These are phyloP conservation scores for Spergularia marina DNA, from an alignment of 148 eudicot species.

Conservation along the genomic window DNA sequence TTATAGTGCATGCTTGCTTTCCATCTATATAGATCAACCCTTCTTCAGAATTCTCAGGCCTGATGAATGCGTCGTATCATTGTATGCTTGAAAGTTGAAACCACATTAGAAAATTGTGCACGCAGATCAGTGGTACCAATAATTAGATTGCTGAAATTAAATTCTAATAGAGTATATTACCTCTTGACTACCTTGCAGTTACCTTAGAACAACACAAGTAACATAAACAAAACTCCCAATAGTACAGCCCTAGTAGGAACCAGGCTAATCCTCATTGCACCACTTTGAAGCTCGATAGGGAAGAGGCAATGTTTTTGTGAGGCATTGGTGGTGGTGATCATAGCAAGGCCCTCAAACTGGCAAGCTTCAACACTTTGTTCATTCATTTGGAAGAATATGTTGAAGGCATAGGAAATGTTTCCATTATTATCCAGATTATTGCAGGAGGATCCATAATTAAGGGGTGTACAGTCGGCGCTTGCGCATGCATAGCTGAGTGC, in stretches of 20 bases:
- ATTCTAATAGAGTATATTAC: constrained; percentile 15
- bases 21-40: too few species aligned
- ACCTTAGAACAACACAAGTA: constrained; percentile 30
- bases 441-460: constrained; percentile 43
- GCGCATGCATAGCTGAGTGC: constrained; percentile 48
- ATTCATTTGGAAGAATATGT: constrained; percentile 58
- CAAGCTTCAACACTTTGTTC: constrained; percentile 59
- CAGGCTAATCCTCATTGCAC: constrained; percentile 22
- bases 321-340: constrained; percentile 29
- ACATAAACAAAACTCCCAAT: constrained; percentile 14
- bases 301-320: constrained; percentile 39
- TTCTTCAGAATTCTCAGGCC: too few species aligned
- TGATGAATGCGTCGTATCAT: too few species aligned
- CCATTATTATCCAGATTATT: constrained; percentile 20
- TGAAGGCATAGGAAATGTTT: constrained; percentile 58
- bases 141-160: background rate
- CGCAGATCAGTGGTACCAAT: background rate
- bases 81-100: too few species aligned
- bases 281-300: constrained; percentile 48
- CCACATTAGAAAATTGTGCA: too few species aligned
- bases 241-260: background rate
- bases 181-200: constrained; percentile 1
- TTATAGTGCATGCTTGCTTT: too few species aligned
- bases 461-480: constrained; percentile 45
- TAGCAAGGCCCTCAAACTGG: constrained; percentile 54